Evolutionary conservation across 306 rosid species (phyloP).

Genomic region (Corylus americana): DNA sequence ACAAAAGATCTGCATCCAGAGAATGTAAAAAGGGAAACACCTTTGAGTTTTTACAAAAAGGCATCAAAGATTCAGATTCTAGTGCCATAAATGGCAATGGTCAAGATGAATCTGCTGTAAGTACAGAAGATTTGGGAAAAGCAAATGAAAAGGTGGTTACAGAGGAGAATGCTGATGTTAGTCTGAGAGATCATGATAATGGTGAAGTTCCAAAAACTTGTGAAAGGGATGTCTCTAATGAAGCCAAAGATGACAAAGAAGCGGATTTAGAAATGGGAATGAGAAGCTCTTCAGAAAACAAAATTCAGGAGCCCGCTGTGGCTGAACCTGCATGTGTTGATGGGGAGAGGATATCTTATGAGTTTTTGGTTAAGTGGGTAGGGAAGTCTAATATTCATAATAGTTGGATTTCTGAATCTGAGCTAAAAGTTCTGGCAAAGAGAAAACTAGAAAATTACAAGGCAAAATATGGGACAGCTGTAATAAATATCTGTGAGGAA

Average conservation of each 20-base stretch:
- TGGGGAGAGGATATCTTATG: slow-evolving; percentile 50
- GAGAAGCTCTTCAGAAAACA: slow-evolving; percentile 43
- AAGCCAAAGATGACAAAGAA: slow-evolving; percentile 39
- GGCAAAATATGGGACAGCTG: slow-evolving; percentile 83
- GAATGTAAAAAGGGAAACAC: slow-evolving; percentile 62
- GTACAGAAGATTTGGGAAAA: slow-evolving; percentile 50
- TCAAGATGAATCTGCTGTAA: slow-evolving; percentile 50
- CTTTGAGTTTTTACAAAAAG: slow-evolving; percentile 38
- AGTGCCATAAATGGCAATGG: slow-evolving; percentile 35
- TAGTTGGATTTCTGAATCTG: slow-evolving; percentile 93
- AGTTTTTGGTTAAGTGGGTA: slow-evolving; percentile 89
- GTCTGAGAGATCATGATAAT: slow-evolving; percentile 40
- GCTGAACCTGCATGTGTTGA: slow-evolving; percentile 52
- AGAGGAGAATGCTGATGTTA: slow-evolving; percentile 42
- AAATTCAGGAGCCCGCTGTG: slow-evolving; percentile 50
- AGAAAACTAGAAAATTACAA: slow-evolving; percentile 97
- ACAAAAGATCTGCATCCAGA: slow-evolving; percentile 67
- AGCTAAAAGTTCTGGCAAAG: slow-evolving; percentile 84
- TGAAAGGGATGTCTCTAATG: slow-evolving; percentile 48
- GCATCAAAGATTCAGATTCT: slow-evolving; percentile 45
- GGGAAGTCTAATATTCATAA: slow-evolving; percentile 94
- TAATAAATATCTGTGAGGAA: slow-evolving; percentile 89
- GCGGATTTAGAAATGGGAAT: slow-evolving; percentile 47
- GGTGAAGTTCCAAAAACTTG: slow-evolving; percentile 45
- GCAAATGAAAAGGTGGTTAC: slow-evolving; percentile 40